Conservation (phyloP, 306 rosid genomes). For the Vicia villosa region DNA sequence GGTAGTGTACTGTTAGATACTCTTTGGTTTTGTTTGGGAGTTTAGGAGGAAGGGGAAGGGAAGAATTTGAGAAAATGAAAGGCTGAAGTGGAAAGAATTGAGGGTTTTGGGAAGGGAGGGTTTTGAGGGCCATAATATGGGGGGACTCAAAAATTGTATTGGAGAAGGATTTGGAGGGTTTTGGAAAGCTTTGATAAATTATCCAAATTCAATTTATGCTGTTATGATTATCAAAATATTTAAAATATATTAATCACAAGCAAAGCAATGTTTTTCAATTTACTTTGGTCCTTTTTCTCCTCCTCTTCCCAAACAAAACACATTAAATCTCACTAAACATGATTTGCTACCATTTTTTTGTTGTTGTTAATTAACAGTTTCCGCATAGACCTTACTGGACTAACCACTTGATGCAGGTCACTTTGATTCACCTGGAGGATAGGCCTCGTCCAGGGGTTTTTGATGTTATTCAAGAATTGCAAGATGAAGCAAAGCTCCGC, state of each 20-base stretch:
- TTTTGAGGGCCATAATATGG: neutral
- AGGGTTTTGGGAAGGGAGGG: neutral
- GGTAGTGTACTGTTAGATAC: constrained; percentile 46
- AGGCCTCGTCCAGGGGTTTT: constrained; percentile 84
- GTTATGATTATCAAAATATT: neutral
- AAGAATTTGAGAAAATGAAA: neutral
- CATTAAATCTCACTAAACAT: neutral
- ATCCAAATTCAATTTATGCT: neutral
- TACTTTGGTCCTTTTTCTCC: neutral
- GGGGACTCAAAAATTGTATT: neutral
- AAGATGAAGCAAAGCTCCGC: constrained; percentile 66
- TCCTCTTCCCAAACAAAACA: neutral
- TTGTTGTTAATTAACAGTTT: constrained; percentile 23
- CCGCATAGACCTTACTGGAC: constrained; percentile 26
- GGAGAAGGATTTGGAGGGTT: neutral
- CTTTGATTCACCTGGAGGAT: constrained; percentile 96
- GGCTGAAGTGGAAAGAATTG: neutral
- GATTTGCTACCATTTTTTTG: constrained; percentile 24
- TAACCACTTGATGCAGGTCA: constrained; percentile 59
- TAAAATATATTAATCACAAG: neutral
- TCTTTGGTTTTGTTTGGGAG: neutral
- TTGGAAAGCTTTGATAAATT: neutral
- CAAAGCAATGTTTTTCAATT: constrained; percentile 21
- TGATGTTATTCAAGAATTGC: constrained; percentile 75
- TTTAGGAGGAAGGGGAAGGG: neutral